phyloP scores from a whole-genome alignment of 345 rosid species.

The Mercurialis annua region DNA sequence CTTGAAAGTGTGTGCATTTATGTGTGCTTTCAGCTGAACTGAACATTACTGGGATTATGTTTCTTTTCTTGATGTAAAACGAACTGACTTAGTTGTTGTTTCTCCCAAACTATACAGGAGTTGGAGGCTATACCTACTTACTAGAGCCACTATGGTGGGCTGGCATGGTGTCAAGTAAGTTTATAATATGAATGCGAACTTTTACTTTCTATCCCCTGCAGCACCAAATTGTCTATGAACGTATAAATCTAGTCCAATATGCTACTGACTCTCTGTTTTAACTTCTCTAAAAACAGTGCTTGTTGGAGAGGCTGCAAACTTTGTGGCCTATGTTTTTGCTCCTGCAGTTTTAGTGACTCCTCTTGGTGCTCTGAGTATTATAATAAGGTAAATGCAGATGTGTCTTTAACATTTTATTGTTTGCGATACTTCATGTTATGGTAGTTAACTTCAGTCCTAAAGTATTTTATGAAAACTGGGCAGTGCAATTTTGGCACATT shows the following conservation, averaged over 20 bases:
- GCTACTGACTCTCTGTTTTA: slow-evolving; percentile 9
- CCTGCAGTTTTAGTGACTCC: slow-evolving; percentile 95
- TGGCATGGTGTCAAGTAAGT: slow-evolving; percentile 84
- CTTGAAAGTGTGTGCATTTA: background rate
- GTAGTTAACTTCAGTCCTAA: background rate
- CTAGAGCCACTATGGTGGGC: slow-evolving; percentile 97
- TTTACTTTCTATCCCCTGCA: background rate
- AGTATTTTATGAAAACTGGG: slow-evolving; percentile 21
- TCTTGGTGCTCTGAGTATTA: slow-evolving; percentile 85
- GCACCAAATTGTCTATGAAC: background rate
- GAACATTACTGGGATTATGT: background rate
- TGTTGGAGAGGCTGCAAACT: slow-evolving; percentile 85
- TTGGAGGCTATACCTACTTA: slow-evolving; percentile 87
- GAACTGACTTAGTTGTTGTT: slow-evolving; percentile 6
- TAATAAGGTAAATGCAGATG: slow-evolving; percentile 53
- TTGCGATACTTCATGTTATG: slow-evolving; percentile 3
- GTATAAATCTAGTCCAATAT: background rate
- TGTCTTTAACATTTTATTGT: background rate
- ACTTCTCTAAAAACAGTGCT: slow-evolving; percentile 49
- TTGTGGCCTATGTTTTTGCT: slow-evolving; percentile 89
- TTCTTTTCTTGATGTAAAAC: slow-evolving; percentile 5
- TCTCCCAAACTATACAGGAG: slow-evolving; percentile 40
- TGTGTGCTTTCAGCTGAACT: background rate
- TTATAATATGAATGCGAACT: background rate
- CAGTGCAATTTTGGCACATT: slow-evolving; percentile 88